A percentile compares a stretch with the other conserved stretches of the same genome.
These are phyloP conservation scores for Schwanniomyces yamadae DNA, from an alignment of 805 yeast species.

Conservation along the genomic window DNA sequence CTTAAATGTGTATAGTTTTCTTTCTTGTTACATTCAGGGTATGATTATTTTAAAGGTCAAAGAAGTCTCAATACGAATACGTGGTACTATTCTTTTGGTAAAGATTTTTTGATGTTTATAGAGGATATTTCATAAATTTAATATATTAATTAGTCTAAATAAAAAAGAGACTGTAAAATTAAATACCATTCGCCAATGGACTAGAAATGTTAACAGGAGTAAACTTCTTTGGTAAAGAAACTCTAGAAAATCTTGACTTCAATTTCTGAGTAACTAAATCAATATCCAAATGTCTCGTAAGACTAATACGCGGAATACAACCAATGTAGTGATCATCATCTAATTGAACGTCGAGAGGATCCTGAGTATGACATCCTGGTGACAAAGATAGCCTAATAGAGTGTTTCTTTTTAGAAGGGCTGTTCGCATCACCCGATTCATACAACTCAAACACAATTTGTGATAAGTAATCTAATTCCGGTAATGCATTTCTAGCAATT, in stretches of 20 bases:
- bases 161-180: neutral
- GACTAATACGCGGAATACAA: constrained; percentile 85
- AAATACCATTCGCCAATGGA: constrained; percentile 43
- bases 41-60: no score
- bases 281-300: constrained; percentile 91
- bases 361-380: constrained; percentile 98
- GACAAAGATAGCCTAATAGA: constrained; percentile 88
- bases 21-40: no score
- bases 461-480: constrained; percentile 92
- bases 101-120: constrained; percentile 1
- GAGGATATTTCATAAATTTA: neutral
- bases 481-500: constrained; percentile 90
- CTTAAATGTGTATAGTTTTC: constrained; percentile 1
- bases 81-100: constrained; percentile 2
- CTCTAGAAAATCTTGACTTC: constrained; percentile 79
- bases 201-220: constrained; percentile 86
- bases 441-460: constrained; percentile 93
- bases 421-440: constrained; percentile 66
- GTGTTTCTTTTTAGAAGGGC: constrained; percentile 72
- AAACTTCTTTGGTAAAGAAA: constrained; percentile 84
- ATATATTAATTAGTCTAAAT: constrained; percentile 4
- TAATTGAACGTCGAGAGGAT: constrained; percentile 93
- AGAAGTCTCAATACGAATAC: constrained; percentile 1
- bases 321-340: constrained; percentile 97
- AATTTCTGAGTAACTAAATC: constrained; percentile 82